Evolutionary conservation across 1,284 basidiomycete genomes (phyloP).

Genomic region (Malassezia globosa): DNA sequence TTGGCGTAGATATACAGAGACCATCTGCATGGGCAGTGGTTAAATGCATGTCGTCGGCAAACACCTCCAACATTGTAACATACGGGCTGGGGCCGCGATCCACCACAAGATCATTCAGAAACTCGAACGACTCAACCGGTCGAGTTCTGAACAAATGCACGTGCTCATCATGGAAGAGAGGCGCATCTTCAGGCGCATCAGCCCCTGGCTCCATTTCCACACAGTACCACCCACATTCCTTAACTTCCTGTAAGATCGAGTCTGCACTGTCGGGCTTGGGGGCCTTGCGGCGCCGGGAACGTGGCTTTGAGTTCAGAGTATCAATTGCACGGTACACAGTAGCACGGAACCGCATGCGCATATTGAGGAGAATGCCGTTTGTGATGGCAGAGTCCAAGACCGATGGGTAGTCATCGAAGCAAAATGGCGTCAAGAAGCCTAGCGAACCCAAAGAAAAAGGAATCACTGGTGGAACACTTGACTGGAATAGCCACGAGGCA

Average conservation of each 20-base stretch:
- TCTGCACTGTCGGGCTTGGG: constrained; percentile 40
- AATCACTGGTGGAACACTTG: constrained; percentile 90
- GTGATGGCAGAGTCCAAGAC: constrained; percentile 85
- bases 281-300: constrained; percentile 19
- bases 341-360: constrained; percentile 97
- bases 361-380: constrained; percentile 86
- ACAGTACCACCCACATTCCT: constrained; percentile 37
- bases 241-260: constrained; percentile 39
- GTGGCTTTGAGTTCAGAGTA: not conserved
- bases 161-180: constrained; percentile 64
- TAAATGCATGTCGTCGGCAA: constrained; percentile 97
- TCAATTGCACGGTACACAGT: constrained; percentile 63
- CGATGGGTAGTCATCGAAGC: constrained; percentile 73
- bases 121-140: constrained; percentile 92
- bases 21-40: constrained; percentile 99
- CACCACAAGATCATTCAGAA: constrained; percentile 93
- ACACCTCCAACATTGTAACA: constrained; percentile 87
- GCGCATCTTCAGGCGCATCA: constrained; percentile 3
- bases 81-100: constrained; percentile 96
- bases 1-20: constrained; percentile 86
- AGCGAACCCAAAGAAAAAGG: constrained; percentile 96
- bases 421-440: constrained; percentile 96
- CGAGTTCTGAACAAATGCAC: constrained; percentile 95
- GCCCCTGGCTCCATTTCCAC: constrained; percentile 28
- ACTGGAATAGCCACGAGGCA: constrained; percentile 98